Percentiles rank a stretch among this genome's conserved stretches.
Evolutionary conservation across 192 early-diverging fungal species (phyloP).

Genomic region (Chytriomyces hyalinus): DNA sequence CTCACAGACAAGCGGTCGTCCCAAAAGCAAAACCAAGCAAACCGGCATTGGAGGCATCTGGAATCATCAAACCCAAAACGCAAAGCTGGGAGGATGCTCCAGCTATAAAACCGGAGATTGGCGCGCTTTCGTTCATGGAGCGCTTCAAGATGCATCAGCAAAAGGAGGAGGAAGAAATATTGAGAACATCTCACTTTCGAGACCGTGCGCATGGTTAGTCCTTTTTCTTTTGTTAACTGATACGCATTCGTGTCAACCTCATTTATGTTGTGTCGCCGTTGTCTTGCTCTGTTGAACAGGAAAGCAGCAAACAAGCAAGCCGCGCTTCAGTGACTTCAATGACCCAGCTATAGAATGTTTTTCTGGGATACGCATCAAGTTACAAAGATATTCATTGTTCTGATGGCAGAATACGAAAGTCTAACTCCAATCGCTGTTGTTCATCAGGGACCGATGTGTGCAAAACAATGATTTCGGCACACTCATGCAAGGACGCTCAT

Average conservation of each 20-base stretch:
- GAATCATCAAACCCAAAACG: neutral
- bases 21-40: neutral
- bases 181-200: conserved; percentile 9
- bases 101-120: neutral
- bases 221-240: neutral
- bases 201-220: conserved; percentile 1
- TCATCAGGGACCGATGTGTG: neutral
- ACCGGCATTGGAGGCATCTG: neutral
- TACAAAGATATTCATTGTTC: neutral
- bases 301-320: neutral
- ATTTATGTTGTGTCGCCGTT: neutral
- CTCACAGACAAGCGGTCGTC: neutral
- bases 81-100: conserved; percentile 8
- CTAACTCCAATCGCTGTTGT: neutral
- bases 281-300: neutral
- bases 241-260: neutral
- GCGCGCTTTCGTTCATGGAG: neutral
- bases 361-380: conserved; percentile 15
- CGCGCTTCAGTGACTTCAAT: neutral
- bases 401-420: neutral
- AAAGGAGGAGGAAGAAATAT: neutral
- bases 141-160: conserved; percentile 6
- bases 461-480: neutral
- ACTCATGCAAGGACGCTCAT: conserved; percentile 1
- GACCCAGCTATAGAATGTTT: conserved; percentile 26